Evolutionary conservation across 225 moss, liverwort and hornwort genomes (phyloP).

Genomic region (Antitrichia curtipendula): DNA sequence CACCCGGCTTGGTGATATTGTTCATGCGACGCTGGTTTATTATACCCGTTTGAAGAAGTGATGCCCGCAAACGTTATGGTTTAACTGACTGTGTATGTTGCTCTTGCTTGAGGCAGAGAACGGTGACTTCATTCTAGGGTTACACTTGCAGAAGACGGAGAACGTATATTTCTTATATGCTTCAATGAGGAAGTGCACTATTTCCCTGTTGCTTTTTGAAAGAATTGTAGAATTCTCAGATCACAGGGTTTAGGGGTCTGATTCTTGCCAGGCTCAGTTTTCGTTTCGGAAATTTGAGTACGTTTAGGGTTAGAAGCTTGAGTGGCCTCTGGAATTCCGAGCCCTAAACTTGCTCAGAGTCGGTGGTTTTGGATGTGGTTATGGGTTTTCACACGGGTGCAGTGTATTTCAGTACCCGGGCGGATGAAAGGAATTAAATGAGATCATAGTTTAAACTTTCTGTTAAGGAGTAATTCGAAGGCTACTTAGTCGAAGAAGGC

Average conservation of each 20-base stretch:
- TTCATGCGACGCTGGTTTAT: accelerated
- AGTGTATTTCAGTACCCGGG: background rate
- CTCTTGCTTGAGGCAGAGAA: background rate
- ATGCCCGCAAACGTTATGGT: background rate
- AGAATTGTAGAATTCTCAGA: background rate
- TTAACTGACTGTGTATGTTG: background rate
- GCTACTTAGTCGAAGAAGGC: background rate
- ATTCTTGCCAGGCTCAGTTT: background rate
- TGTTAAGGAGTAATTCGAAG: background rate
- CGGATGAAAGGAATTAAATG: background rate
- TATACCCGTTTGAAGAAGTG: background rate
- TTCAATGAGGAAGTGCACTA: no score
- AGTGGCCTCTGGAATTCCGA: background rate
- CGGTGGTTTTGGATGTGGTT: background rate
- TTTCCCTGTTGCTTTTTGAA: background rate
- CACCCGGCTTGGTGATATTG: background rate
- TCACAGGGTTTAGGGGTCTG: background rate
- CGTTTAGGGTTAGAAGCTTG: background rate
- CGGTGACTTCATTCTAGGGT: background rate
- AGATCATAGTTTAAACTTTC: background rate
- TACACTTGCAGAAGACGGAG: no score
- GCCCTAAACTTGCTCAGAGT: background rate
- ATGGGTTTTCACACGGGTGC: background rate
- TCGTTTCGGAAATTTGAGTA: background rate
- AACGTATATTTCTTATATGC: background rate